Evolutionary conservation across 2,329 filamentous ascomycete genomes (phyloP), one percentile per base, ranked within the genome.

Genomic region (Paramyrothecium sp.): DNA sequence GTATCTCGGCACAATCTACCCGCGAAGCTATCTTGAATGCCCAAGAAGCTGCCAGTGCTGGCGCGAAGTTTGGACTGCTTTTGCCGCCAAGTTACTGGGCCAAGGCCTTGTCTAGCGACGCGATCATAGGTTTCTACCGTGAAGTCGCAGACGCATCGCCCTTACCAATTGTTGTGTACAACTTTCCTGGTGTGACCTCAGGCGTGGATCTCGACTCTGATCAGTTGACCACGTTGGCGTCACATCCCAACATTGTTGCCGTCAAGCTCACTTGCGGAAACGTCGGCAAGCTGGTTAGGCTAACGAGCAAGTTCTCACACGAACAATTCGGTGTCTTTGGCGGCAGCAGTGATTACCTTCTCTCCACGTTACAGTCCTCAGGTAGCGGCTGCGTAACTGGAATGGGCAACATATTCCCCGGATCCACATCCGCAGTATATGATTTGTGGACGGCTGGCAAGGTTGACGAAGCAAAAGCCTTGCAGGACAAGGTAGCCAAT

Each of bases 41-140:
- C 44, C 86, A 86, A 33, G 78, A 92, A 64, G 89, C 89, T 8
- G 84, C 82, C 60, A 78, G 81, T 8, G 81, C 85, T 19, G 90
- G 90, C 44, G 90, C 87, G 60, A 87, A 91, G 67, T 90, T 89
- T 61, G 89, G 87, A 2, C 79, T 94, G 49, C 82, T 93, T 1
- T 81, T 94, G 5, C 89, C 90, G 7, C 90, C 90, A 1, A 86
- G 84, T 51, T 94, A 93, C 76, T 93, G 92, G 69, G 81, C 10
- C 73, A 81, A 51, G 78, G 82, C 64, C 10, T 59, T 64, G 81
- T 86, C 46, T 74, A 81, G 59, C 75, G 75, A 63, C 66, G 55
- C 73, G 61, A n/a, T 91, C 46, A 68, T 85, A n/a, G 78, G 83
- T 4, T 91, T 86, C 72, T 93, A 90, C 77, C 76, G 74, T 26